A percentile compares a stretch with the other conserved stretches of the same genome.
Conservation (phyloP, 441 rosid species). For the Breynia disticha region DNA sequence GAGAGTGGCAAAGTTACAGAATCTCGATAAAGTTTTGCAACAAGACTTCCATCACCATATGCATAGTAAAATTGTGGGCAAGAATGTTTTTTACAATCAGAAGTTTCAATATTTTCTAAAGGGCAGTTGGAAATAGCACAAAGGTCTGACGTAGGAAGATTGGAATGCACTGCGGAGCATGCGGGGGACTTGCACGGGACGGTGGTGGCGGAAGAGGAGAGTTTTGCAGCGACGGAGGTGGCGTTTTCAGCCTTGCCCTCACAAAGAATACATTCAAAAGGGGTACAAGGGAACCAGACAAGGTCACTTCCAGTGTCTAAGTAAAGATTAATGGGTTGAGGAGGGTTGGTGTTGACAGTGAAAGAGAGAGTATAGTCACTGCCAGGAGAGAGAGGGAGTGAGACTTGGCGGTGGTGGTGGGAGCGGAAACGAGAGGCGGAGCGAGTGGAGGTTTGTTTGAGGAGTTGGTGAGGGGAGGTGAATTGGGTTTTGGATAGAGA, state of each 20-base stretch:
- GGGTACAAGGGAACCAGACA: constrained; percentile 92
- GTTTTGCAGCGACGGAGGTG: constrained; percentile 21
- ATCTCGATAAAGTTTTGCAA: constrained; percentile 45
- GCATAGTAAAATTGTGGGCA: constrained; percentile 90
- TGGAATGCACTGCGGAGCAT: constrained; percentile 73
- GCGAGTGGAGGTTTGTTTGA: constrained; percentile 54
- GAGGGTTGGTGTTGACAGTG: constrained; percentile 34
- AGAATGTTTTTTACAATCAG: constrained; percentile 52
- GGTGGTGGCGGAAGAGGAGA: constrained; percentile 36
- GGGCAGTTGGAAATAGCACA: constrained; percentile 81
- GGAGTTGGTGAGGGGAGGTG: constrained; percentile 62
- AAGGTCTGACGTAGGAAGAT: constrained; percentile 54
- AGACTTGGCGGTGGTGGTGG: constrained; percentile 39
- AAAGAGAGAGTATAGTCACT: constrained; percentile 77
- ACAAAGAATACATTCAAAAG: constrained; percentile 81
- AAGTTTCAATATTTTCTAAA: constrained; percentile 60
- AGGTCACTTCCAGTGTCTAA: constrained; percentile 94
- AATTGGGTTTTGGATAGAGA: constrained; percentile 48
- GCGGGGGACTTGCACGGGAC: constrained; percentile 53
- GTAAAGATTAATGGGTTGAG: constrained; percentile 57
- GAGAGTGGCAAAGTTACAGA: constrained; percentile 38
- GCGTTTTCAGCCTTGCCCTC: constrained; percentile 41
- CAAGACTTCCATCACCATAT: constrained; percentile 85
- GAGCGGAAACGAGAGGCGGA: constrained; percentile 64
- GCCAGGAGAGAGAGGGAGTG: constrained; percentile 77